phyloP scores from a whole-genome alignment of 352 stramenopile genomes.

The Globisporangium radiosum region DNA sequence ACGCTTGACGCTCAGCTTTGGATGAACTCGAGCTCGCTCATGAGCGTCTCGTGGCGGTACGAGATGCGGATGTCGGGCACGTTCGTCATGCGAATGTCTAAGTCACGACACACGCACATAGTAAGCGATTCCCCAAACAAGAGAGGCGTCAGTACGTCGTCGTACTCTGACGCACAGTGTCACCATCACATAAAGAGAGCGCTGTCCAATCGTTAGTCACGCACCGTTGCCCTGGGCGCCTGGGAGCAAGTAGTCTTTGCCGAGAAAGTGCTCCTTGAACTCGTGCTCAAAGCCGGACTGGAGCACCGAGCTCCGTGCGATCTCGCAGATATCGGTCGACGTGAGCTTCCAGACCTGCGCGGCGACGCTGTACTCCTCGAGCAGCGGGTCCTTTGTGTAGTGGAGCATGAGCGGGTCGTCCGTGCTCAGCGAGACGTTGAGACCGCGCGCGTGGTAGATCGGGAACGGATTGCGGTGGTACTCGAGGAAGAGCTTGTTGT shows the following conservation, averaged over 20 bases:
- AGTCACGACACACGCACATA: too few relatives aligned
- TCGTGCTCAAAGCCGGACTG: constrained; percentile 97
- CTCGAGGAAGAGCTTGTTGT: constrained; percentile 95
- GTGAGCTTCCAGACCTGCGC: constrained; percentile 93
- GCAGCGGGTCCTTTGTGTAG: constrained; percentile 96
- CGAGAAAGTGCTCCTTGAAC: constrained; percentile 97
- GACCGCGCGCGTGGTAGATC: constrained; percentile 92
- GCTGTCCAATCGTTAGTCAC: constrained; percentile 5
- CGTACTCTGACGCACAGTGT: too few relatives aligned
- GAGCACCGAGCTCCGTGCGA: constrained; percentile 97
- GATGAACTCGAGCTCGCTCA: constrained; percentile 67
- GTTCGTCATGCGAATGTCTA: constrained; percentile 93
- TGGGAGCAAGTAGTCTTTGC: constrained; percentile 84
- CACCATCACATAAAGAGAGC: constrained; percentile 9
- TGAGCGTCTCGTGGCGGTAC: constrained; percentile 85
- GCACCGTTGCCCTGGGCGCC: constrained; percentile 72
- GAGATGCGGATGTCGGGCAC: constrained; percentile 90
- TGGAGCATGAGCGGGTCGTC: constrained; percentile 99
- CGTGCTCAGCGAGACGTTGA: constrained; percentile 98
- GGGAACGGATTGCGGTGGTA: constrained; percentile 94
- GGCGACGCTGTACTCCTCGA: constrained; percentile 95
- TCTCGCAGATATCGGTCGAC: constrained; percentile 97
- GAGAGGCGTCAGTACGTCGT: too few relatives aligned
- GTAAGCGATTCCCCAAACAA: too few relatives aligned
- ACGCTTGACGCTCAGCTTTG: constrained; percentile 24